These are phyloP conservation scores for Xylaria longipes DNA, from an alignment of 495 filamentous ascomycete species.

Conservation along the genomic window DNA sequence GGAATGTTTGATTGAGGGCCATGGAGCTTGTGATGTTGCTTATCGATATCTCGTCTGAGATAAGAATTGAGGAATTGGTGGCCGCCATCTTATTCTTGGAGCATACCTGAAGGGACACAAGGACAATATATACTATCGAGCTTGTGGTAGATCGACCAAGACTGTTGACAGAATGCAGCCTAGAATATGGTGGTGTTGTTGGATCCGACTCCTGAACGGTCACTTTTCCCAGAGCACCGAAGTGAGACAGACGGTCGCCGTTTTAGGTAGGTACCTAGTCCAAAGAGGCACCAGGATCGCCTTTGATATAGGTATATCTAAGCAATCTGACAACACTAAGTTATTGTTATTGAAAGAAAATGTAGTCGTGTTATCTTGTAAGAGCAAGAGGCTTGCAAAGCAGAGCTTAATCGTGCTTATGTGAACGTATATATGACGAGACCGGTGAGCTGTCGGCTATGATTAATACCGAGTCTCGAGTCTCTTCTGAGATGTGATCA, in stretches of 20 bases:
- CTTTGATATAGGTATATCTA: not conserved
- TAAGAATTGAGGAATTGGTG: conserved; percentile 31
- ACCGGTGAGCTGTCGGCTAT: not conserved
- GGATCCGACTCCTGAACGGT: not conserved
- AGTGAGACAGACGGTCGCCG: not conserved
- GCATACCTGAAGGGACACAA: not conserved
- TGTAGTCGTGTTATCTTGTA: not conserved
- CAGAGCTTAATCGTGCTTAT: not conserved
- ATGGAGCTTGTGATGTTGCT: conserved; percentile 28
- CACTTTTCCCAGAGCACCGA: not conserved
- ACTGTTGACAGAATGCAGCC: not conserved
- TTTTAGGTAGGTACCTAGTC: not conserved
- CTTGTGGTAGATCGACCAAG: not conserved
- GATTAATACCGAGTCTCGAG: no score
- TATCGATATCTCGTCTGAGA: conserved; percentile 32
- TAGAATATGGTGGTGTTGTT: not conserved
- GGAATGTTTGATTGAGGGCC: conserved; percentile 26
- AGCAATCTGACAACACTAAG: not conserved
- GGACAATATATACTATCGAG: not conserved
- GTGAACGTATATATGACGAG: not conserved
- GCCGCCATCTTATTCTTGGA: conserved; percentile 31
- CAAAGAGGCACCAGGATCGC: not conserved
- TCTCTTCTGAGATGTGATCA: not conserved
- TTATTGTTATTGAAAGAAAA: not conserved
- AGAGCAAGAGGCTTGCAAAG: not conserved